Conservation (phyloP, 139 green algal species). For the Helicosporidium sp. region DNA sequence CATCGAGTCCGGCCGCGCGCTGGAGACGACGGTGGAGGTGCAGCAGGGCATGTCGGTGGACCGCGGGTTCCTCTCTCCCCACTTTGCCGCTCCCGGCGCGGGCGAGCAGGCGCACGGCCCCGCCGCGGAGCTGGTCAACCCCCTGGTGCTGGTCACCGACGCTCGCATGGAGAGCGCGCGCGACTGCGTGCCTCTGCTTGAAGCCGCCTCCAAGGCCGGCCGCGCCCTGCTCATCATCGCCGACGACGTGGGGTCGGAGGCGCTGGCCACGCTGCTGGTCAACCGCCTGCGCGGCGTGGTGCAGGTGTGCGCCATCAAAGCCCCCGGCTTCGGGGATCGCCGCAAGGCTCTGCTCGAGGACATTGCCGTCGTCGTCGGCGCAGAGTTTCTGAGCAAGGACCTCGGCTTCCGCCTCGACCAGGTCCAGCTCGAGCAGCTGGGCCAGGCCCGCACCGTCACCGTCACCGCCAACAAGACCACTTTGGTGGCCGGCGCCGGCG, state of each 20-base stretch:
- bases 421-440: slow-evolving; percentile 71
- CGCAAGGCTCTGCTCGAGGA: slow-evolving; percentile 70
- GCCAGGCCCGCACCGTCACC: slow-evolving; percentile 73
- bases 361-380: slow-evolving; percentile 65
- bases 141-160: slow-evolving; percentile 80
- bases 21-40: slow-evolving; percentile 74
- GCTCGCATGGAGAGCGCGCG: slow-evolving; percentile 67
- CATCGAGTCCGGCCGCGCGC: slow-evolving; percentile 64
- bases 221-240: slow-evolving; percentile 83
- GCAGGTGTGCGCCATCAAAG: slow-evolving; percentile 71
- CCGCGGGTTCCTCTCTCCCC: slow-evolving; percentile 87
- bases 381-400: slow-evolving; percentile 91
- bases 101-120: slow-evolving; percentile 61
- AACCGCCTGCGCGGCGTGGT: slow-evolving; percentile 97
- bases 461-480: slow-evolving; percentile 56
- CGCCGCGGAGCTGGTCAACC: slow-evolving; percentile 72
- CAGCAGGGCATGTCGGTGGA: slow-evolving; percentile 95
- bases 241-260: slow-evolving; percentile 85
- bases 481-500: slow-evolving; percentile 80
- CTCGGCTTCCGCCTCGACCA: slow-evolving; percentile 61
- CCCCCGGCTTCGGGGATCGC: slow-evolving; percentile 69
- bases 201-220: slow-evolving; percentile 50
- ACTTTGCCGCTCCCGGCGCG: slow-evolving; percentile 90
- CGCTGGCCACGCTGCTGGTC: slow-evolving; percentile 91
- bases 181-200: slow-evolving; percentile 58